Conservation (phyloP, 805 yeast genomes). For the Teunomyces funiuensis region DNA sequence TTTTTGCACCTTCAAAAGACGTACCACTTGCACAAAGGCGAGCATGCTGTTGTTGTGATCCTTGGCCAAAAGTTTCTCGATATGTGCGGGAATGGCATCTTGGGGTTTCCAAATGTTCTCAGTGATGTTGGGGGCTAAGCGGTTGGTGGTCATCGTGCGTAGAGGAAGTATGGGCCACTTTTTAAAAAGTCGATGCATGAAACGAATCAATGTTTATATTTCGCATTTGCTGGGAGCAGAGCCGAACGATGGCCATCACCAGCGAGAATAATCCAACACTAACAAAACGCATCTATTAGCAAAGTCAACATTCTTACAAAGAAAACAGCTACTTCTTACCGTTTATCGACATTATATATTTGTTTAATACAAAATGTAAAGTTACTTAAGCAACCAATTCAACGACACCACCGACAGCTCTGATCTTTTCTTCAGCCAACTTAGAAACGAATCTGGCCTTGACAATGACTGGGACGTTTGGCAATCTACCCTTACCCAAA, state of each 20-base stretch:
- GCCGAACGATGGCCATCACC: neutral
- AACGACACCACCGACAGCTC: constrained; percentile 99
- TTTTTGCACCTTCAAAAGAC: constrained; percentile 70
- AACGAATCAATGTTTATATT: constrained; percentile 1
- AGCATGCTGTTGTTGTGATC: constrained; percentile 46
- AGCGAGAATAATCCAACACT: neutral
- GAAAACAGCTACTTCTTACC: constrained; percentile 3
- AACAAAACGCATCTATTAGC: too few species aligned
- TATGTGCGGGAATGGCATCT: constrained; percentile 48
- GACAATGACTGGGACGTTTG: constrained; percentile 97
- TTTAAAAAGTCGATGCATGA: neutral
- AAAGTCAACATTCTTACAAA: neutral
- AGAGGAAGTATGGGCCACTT: neutral
- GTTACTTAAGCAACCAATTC: constrained; percentile 90
- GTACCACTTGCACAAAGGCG: constrained; percentile 63
- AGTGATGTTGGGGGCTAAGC: constrained; percentile 12
- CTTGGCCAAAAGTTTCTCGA: constrained; percentile 38
- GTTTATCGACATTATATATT: constrained; percentile 6
- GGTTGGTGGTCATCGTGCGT: neutral
- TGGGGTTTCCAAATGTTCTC: constrained; percentile 52
- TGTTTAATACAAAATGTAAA: constrained; percentile 7
- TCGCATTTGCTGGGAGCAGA: neutral
- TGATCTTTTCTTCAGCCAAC: constrained; percentile 99
- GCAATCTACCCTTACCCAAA: constrained; percentile 98
- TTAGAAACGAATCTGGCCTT: constrained; percentile 99